Percentiles rank a stretch among this genome's conserved stretches.
Conservation (phyloP, 2,329 filamentous ascomycete species). For the Colletotrichum aenigma region DNA sequence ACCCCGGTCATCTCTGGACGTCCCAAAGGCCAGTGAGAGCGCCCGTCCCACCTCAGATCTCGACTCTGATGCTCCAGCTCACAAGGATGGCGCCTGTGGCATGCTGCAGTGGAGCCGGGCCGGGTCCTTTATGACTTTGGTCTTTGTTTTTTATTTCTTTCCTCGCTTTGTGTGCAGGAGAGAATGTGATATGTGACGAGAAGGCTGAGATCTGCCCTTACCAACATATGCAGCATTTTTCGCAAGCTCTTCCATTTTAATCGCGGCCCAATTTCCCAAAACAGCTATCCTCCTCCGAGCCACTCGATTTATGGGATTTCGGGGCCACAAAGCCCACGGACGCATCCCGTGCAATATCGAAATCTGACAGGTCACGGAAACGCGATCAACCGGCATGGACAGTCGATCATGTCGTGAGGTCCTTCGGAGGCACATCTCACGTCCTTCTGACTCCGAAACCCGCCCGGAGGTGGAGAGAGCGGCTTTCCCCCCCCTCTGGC, state of each 20-base stretch:
- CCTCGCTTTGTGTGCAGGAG: neutral
- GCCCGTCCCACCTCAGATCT: neutral
- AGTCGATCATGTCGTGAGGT: conserved; percentile 4
- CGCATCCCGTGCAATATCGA: neutral
- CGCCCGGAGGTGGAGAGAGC: neutral
- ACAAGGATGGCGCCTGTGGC: neutral
- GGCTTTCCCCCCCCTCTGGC: neutral
- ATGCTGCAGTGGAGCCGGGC: neutral
- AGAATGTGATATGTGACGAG: conserved; percentile 9
- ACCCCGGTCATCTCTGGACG: neutral
- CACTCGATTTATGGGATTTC: neutral
- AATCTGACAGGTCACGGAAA: conserved; percentile 14
- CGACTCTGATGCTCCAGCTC: neutral
- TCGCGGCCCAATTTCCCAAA: conserved; percentile 17
- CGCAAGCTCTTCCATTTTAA: conserved; percentile 22
- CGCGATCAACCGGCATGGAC: conserved; percentile 19
- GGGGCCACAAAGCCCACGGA: neutral
- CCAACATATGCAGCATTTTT: neutral
- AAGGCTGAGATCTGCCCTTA: conserved; percentile 8
- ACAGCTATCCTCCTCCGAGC: neutral
- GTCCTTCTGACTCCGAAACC: neutral
- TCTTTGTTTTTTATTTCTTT: conserved; percentile 5
- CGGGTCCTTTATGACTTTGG: neutral
- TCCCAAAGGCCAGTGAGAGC: neutral
- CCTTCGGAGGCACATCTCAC: neutral